Conservation (phyloP, 148 eudicot genomes). For the Euryodendron excelsum region DNA sequence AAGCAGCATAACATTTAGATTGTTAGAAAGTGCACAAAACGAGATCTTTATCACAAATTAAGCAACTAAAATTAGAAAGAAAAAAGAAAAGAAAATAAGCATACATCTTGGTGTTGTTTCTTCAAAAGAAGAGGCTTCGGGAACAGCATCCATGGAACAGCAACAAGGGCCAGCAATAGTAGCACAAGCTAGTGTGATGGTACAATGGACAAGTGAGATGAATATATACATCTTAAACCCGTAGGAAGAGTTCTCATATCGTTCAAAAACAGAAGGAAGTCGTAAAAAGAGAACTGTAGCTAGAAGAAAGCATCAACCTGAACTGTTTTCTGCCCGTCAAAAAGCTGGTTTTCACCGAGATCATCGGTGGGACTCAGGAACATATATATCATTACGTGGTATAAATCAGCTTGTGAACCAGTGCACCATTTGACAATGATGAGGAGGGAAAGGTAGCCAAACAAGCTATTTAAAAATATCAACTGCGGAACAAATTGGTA, state of each 20-base stretch:
- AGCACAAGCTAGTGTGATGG: constrained; percentile 62
- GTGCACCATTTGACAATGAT: constrained; percentile 54
- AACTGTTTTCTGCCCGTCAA: constrained; percentile 69
- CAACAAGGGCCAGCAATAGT: constrained; percentile 69
- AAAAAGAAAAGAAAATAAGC: constrained; percentile 14
- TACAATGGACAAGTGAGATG: constrained; percentile 12
- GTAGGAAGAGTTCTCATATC: background rate
- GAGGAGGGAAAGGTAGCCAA: constrained; percentile 57
- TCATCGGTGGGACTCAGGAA: constrained; percentile 86
- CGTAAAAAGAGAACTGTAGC: background rate
- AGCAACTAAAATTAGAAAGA: no score
- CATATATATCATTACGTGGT: constrained; percentile 66
- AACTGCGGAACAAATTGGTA: constrained; percentile 59
- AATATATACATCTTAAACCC: background rate
- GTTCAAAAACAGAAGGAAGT: background rate
- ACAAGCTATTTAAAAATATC: constrained; percentile 52
- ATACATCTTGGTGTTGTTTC: constrained; percentile 69
- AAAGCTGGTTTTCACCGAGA: constrained; percentile 88
- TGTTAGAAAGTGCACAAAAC: background rate
- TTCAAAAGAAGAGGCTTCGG: constrained; percentile 95
- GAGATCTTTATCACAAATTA: background rate
- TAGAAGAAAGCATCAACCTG: constrained; percentile 48
- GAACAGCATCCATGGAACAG: constrained; percentile 98
- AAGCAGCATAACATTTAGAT: constrained; percentile 21
- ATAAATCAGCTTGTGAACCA: constrained; percentile 63